phyloP scores from a whole-genome alignment of 2,329 filamentous ascomycete species.

The Claviceps spartinae region DNA sequence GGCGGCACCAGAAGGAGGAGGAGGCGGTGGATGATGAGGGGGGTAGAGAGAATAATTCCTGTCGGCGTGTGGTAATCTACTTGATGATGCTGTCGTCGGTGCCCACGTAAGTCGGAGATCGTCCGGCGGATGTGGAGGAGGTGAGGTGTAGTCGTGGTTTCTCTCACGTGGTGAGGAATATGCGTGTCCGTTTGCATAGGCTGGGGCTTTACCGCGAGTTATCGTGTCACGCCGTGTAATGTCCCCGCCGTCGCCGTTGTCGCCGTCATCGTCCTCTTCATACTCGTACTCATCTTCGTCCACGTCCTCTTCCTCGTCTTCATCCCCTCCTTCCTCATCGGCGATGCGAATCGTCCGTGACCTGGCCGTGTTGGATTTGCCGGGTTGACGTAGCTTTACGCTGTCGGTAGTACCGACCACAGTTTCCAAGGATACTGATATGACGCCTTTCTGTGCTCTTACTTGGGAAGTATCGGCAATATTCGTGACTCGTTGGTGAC shows the following conservation, averaged over 20 bases:
- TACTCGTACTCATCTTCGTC: neutral
- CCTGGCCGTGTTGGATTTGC: slow-evolving; percentile 12
- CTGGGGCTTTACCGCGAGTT: slow-evolving; percentile 1
- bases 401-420: slow-evolving; percentile 78
- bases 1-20: slow-evolving; percentile 11
- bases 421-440: slow-evolving; percentile 74
- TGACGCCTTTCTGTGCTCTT: slow-evolving; percentile 80
- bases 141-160: slow-evolving; percentile 12
- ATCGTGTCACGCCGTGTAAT: slow-evolving; percentile 11
- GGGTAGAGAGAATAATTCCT: slow-evolving; percentile 4
- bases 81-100: neutral
- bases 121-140: slow-evolving; percentile 8
- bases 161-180: slow-evolving; percentile 18
- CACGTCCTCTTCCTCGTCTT: neutral
- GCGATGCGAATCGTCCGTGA: slow-evolving; percentile 15
- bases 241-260: slow-evolving; percentile 3
- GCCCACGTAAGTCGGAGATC: slow-evolving; percentile 2
- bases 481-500: slow-evolving; percentile 32
- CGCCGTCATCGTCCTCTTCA: neutral
- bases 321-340: slow-evolving; percentile 19
- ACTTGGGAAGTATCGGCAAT: slow-evolving; percentile 82
- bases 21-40: neutral
- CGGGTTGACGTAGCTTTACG: slow-evolving; percentile 22
- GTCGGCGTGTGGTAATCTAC: slow-evolving; percentile 8
- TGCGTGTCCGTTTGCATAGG: neutral